Base-by-base conservation (phyloP, 2,329 filamentous ascomycete species). In the Talaromyces sp. region DNA sequence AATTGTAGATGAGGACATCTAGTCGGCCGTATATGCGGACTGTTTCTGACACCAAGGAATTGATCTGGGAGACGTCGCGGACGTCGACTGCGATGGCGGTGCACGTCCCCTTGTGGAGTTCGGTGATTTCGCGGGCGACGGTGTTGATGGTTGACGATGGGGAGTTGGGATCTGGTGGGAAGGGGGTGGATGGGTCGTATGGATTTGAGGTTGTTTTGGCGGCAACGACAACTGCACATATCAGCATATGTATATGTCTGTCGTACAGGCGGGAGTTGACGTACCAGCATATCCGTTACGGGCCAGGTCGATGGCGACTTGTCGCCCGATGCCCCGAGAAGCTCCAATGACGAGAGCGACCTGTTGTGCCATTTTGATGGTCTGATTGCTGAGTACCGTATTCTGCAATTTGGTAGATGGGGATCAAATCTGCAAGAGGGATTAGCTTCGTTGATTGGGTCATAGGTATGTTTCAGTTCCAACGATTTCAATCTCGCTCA, bases 1-100 rank as follows among this genome's bases (percentile, higher is more conserved):
- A 88, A 75, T 95, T 96, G 81, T 96, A 96, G 58, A 95, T 76
- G 2, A 96, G 78, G 0, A 90, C 88, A 73, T 95, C 91, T 3
- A 96, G 80, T 24, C 84, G 84, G 50, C 83, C 83, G 70, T 90
- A 89, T 4, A 76, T 80, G 71, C 86, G 68, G 5, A 90, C 77
- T 0, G 88, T 88, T 63, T 82, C 75, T 24, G 83, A 74, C 2
- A 93, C 79, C 47, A 94, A 82, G 8, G 74, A 70, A 60, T 88
- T 76, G 33, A 93, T 82, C 74, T 86, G 88, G 8, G 81, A 78
- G n/a, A 82, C 81, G 69, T 87, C 82, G 61, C 91, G 85, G 0
- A 89, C 89, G 72, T 96, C 91, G 8, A 92, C 89, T 7, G 84
- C 78, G 22, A 94, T 80, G 5, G 91, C 86, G 0, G 83, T 84